Base-by-base conservation (phyloP, 2,329 filamentous ascomycete species). In the Fusarium sterilihyphosum region DNA sequence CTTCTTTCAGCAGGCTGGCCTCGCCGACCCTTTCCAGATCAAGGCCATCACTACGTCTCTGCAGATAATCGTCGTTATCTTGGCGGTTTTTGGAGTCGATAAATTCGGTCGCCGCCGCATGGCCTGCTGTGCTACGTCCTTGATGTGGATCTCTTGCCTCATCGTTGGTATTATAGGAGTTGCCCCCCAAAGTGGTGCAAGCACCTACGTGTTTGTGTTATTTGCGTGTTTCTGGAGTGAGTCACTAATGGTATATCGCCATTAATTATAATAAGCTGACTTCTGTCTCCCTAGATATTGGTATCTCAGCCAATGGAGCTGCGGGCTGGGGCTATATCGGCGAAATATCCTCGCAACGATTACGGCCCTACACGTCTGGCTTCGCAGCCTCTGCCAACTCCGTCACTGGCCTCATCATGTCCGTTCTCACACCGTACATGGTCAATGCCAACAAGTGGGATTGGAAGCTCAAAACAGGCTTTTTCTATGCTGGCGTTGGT, bases 331-430 rank as follows among this genome's bases (percentile, higher is more conserved):
- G 78, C 2, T 80, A 79, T 40, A 78, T 80, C 40, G 80, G 78
- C 38, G 84, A 84, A 65, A 82, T 83, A 26, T 83, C 82, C 1
- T 81, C 82, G 1, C 81, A 81, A 38, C 77, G 81, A 10, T 71
- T 83, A 8, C 79, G 81, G 2, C 77, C 79, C 2, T 80, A 79
- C 31, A 83, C 81, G 0, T 78, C 81, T 11, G 80, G 80, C 3
- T 76, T 82, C 16, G 78, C 77, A 38, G 78, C 80, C 2, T 57
- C 60, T 46, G 33, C 60, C 20, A 57, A 57, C 9, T 57, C 52
- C 6, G 8, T 81, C 9, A 73, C 62, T 35, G 72, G 73, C 16
- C 57, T 74, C 4, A 65, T 70, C 0, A 62, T 56, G 47, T 62
- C 38, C 13, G 65, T 80, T 18, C 69, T 81, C 9, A 79, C 75